These are phyloP conservation scores for Hypoxylon sp. DNA, from an alignment of 2,329 filamentous ascomycete species.

Conservation along the genomic window DNA sequence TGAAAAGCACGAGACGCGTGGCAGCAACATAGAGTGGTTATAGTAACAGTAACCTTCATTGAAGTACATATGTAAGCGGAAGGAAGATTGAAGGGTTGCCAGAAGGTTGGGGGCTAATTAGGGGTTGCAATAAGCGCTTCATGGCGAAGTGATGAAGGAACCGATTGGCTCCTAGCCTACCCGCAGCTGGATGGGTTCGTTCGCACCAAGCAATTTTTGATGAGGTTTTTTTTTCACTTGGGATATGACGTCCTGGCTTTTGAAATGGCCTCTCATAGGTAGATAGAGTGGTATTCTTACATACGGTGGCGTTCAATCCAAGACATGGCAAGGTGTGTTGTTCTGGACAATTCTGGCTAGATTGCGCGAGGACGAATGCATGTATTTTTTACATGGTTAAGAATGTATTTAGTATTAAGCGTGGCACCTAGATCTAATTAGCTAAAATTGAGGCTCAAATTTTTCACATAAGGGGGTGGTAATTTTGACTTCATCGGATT, in stretches of 20 bases:
- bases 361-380: not conserved
- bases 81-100: not conserved
- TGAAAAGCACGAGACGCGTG: constrained; percentile 16
- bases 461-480: not conserved
- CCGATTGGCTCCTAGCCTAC: constrained; percentile 27
- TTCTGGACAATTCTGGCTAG: constrained; percentile 3
- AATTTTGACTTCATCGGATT: not conserved
- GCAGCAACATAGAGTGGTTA: constrained; percentile 12
- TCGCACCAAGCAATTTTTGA: not conserved
- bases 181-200: not conserved
- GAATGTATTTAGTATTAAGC: too few relatives aligned
- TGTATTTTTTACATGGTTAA: not conserved
- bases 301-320: too few relatives aligned
- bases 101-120: constrained; percentile 20
- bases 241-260: constrained; percentile 1
- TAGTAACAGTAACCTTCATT: too few relatives aligned
- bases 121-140: constrained; percentile 13
- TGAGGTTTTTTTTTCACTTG: too few relatives aligned
- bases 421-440: too few relatives aligned
- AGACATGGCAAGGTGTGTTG: constrained; percentile 7
- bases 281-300: too few relatives aligned
- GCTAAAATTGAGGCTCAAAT: constrained; percentile 20
- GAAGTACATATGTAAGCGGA: constrained; percentile 1
- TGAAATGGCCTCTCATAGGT: constrained; percentile 5
- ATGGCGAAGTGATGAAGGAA: constrained; percentile 7